A percentile compares a stretch with the other conserved stretches of the same genome.
phyloP scores from a whole-genome alignment of 805 yeast genomes.

The Sugiyamaella americana region DNA sequence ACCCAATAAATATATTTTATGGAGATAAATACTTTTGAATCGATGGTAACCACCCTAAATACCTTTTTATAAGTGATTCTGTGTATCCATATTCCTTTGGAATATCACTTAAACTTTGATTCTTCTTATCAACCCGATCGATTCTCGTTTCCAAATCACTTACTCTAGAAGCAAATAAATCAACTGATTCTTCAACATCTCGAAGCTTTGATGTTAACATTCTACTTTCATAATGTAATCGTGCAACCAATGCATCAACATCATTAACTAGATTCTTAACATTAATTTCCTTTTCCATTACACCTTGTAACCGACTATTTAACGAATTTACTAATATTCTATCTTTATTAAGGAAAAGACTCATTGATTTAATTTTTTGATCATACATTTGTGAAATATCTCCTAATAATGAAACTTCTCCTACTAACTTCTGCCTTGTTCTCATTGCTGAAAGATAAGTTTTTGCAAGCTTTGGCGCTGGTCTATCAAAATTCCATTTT shows the following conservation, averaged over 20 bases:
- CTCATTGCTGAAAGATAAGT: constrained; percentile 9
- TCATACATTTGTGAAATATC: constrained; percentile 7
- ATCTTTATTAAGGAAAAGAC: constrained; percentile 3
- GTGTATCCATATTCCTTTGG: neutral
- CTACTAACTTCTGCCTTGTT: constrained; percentile 7
- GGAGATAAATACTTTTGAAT: neutral
- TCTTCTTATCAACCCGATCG: constrained; percentile 7
- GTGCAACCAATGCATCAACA: constrained; percentile 22
- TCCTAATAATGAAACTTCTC: constrained; percentile 8
- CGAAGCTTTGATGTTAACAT: constrained; percentile 53
- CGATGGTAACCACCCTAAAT: neutral
- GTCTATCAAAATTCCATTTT: constrained; percentile 9
- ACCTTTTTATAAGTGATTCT: neutral
- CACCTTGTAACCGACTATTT: constrained; percentile 5
- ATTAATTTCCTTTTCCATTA: constrained; percentile 8
- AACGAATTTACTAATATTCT: constrained; percentile 1
- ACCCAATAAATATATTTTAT: neutral
- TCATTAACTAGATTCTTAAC: constrained; percentile 17
- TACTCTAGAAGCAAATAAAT: constrained; percentile 38
- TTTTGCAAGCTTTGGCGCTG: constrained; percentile 5
- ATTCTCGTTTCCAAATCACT: constrained; percentile 30
- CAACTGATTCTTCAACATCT: constrained; percentile 60
- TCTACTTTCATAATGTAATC: constrained; percentile 58
- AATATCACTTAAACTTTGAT: neutral
- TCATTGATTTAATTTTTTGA: constrained; percentile 1